Conservation (phyloP, 768 basidiomycete genomes). For the Mycena amicta region DNA sequence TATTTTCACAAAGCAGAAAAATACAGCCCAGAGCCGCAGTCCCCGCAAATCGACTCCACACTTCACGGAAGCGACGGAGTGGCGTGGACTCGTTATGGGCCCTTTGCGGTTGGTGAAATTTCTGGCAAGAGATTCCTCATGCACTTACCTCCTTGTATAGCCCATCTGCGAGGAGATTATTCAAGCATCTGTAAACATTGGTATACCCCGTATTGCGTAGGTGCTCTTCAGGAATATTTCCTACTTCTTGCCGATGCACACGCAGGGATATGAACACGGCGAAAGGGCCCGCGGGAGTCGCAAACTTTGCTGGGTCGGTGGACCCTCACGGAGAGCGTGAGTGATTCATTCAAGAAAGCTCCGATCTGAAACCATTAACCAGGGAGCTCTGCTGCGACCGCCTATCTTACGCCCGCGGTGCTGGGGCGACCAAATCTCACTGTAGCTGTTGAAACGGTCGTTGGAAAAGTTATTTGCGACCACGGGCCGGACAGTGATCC, state of each 20-base stretch:
- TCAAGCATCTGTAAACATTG: constrained; percentile 40
- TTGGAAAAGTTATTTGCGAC: constrained; percentile 10
- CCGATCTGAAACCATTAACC: constrained; percentile 2
- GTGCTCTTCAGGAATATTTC: background rate
- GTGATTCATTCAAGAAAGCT: background rate
- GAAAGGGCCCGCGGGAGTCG: constrained; percentile 18
- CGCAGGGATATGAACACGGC: constrained; percentile 43
- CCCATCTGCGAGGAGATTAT: constrained; percentile 35
- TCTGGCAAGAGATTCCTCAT: too few relatives aligned
- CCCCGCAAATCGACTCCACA: background rate
- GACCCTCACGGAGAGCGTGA: constrained; percentile 22
- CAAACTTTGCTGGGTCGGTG: constrained; percentile 18
- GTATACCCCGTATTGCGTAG: constrained; percentile 34
- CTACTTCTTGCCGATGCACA: background rate
- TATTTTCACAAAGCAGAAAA: constrained; percentile 22
- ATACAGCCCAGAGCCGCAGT: constrained; percentile 11
- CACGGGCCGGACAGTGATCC: background rate
- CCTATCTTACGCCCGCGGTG: constrained; percentile 26
- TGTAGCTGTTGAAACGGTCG: constrained; percentile 19
- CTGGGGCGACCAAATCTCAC: constrained; percentile 24
- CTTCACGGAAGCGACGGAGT: constrained; percentile 13
- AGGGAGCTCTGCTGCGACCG: constrained; percentile 26
- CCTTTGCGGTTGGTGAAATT: constrained; percentile 4
- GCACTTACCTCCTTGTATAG: constrained; percentile 2
- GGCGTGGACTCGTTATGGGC: constrained; percentile 1